Evolutionary conservation across 208 protist genomes (phyloP).

Genomic region (Leishmania braziliensis): DNA sequence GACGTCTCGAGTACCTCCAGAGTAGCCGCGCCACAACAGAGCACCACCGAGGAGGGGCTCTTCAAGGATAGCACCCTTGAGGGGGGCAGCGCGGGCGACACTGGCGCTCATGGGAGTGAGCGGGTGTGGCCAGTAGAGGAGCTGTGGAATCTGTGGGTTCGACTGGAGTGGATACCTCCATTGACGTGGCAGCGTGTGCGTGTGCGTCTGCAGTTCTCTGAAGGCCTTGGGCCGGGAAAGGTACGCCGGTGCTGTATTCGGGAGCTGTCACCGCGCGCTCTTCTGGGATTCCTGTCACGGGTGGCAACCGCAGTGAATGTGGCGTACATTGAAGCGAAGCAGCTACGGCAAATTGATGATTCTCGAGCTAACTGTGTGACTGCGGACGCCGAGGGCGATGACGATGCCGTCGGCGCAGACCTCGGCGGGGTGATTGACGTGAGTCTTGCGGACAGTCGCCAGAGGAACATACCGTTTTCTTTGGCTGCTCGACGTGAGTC

Average conservation of each 20-base stretch:
- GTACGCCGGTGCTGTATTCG: background rate
- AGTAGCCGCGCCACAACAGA: background rate
- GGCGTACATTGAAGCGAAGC: background rate
- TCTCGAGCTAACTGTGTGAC: background rate
- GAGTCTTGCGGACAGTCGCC: background rate
- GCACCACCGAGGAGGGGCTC: conserved; percentile 11
- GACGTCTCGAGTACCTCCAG: background rate
- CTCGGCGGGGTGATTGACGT: background rate
- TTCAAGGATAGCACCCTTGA: conserved; percentile 6
- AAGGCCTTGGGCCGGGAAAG: background rate
- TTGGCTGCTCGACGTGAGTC: background rate
- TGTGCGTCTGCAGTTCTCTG: conserved; percentile 4
- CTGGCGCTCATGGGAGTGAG: background rate
- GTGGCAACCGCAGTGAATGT: background rate
- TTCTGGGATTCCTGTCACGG: background rate
- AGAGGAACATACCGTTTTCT: background rate
- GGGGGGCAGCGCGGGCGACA: background rate
- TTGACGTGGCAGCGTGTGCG: background rate
- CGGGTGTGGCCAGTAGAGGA: conserved; percentile 16
- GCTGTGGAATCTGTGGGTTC: conserved; percentile 27
- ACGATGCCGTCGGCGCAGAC: background rate
- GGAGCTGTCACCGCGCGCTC: conserved; percentile 1
- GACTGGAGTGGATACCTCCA: conserved; percentile 29
- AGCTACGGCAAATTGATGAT: background rate
- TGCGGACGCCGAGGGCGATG: background rate